Evolutionary conservation across 2,329 filamentous ascomycete species (phyloP), one percentile per base, ranked within the genome.

Genomic region (Neurospora sp.): DNA sequence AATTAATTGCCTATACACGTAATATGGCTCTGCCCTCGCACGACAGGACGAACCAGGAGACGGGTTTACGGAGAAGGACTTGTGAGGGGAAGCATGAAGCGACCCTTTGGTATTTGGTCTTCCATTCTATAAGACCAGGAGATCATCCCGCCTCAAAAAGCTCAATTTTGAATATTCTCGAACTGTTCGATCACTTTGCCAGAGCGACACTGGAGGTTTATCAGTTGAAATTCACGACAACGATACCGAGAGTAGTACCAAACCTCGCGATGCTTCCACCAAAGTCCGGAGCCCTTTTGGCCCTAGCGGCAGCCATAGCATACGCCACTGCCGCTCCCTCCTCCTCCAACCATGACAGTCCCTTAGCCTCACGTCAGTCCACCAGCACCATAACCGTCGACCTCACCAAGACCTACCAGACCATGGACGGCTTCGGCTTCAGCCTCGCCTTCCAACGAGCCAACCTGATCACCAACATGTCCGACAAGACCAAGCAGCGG

Each of bases 351-450:
- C 42, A 43, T 19, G 42, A 43, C n/a, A 3, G 17, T 8, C 10
- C 42, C 8, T 43, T 43, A n/a, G 9, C 3, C 42, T 43, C 42
- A 10, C 74, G 73, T 4, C 75, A 75, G 67, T 68, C 70, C 8
- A 70, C 68, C 28, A 69, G 66, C 70, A 74, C 77, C 36, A 78
- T 83, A 70, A 82, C 78, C 0, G 77, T 84, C 23, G 78, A 83
- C 73, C 73, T 80, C 6, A 73, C 76, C n/a, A 80, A 79, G 72
- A 82, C 79, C 23, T 83, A 80, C 72, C 82, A 84, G 76, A 80
- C 77, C 3, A 83, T 84, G 68, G 81, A 84, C 73, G 82, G 82
- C 11, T 83, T 83, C 72, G 82, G 82, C 17, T 81, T 82, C 76
- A 79, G 77, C 19, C 79, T 78, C 19, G 82, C 82, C 1, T 84